These are phyloP conservation scores for Torulaspora franciscae DNA, from an alignment of 805 yeast species.

Conservation along the genomic window DNA sequence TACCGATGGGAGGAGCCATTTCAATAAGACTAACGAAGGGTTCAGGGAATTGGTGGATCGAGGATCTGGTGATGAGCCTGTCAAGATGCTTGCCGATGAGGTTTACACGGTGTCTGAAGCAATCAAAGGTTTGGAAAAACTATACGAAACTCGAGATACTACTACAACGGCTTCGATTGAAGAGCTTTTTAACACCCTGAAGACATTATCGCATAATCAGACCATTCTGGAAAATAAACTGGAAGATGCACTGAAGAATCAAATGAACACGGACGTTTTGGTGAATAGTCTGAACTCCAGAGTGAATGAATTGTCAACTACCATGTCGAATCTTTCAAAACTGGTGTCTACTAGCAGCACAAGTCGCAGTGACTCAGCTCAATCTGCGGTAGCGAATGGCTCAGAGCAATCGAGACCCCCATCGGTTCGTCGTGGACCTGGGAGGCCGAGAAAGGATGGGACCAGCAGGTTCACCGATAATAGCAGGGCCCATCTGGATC, in stretches of 20 bases:
- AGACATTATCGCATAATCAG: constrained; percentile 33
- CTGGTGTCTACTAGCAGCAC: constrained; percentile 1
- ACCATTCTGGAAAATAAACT: constrained; percentile 34
- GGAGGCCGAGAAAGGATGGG: constrained; percentile 33
- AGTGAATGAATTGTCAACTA: constrained; percentile 14
- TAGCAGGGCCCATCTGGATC: constrained; percentile 6
- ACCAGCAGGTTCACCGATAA: constrained; percentile 4
- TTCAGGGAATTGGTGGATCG: background rate
- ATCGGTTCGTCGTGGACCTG: constrained; percentile 31
- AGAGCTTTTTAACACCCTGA: constrained; percentile 26
- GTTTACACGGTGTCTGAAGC: constrained; percentile 12
- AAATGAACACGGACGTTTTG: constrained; percentile 34
- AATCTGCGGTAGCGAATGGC: background rate
- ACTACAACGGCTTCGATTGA: constrained; percentile 20
- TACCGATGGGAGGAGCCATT: background rate
- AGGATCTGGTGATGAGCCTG: background rate
- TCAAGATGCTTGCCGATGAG: constrained; percentile 9
- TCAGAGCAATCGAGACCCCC: constrained; percentile 12
- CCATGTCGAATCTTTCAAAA: constrained; percentile 8
- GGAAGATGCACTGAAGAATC: constrained; percentile 35
- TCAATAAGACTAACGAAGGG: background rate
- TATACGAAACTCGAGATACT: constrained; percentile 19
- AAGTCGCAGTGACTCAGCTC: background rate
- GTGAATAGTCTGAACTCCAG: constrained; percentile 30
- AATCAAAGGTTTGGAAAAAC: constrained; percentile 17